These are phyloP conservation scores for Monosporozyma siamensis DNA, from an alignment of 805 yeast genomes.

Conservation along the genomic window DNA sequence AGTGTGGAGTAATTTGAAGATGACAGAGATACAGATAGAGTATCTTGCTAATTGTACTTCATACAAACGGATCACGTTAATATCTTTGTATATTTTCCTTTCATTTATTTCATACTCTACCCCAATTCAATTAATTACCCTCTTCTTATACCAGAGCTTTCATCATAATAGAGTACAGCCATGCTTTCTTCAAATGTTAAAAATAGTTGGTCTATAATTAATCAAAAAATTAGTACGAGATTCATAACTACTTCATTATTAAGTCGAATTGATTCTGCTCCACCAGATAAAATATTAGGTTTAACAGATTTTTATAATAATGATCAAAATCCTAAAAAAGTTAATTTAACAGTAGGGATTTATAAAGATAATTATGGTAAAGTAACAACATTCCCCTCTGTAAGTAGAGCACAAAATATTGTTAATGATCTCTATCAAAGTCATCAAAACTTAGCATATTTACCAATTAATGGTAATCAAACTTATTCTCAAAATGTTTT, in stretches of 20 bases:
- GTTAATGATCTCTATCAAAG: slow-evolving; percentile 32
- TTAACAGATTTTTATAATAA: slow-evolving; percentile 63
- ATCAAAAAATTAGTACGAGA: no score
- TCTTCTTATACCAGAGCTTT: no score
- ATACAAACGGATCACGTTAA: no score
- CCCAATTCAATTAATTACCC: no score
- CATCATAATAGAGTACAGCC: no score
- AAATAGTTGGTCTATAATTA: no score
- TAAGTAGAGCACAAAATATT: slow-evolving; percentile 21
- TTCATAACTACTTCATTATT: background rate
- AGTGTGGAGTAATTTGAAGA: no score
- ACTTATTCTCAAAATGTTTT: slow-evolving; percentile 58
- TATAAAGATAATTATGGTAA: slow-evolving; percentile 78
- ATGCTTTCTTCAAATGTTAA: no score
- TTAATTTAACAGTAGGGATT: slow-evolving; percentile 51
- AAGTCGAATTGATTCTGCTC: slow-evolving; percentile 33
- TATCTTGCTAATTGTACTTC: no score
- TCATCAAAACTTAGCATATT: slow-evolving; percentile 48
- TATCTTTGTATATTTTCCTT: no score
- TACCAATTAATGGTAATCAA: slow-evolving; percentile 71
- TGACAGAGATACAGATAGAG: no score
- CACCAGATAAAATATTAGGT: slow-evolving; percentile 83
- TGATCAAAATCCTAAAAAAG: slow-evolving; percentile 51
- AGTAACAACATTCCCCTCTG: slow-evolving; percentile 28
- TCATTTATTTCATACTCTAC: no score